Evolutionary conservation across 768 basidiomycete genomes (phyloP), one percentile per base, ranked within the genome.

Genomic region (Porphyrellus cyaneotinctus): DNA sequence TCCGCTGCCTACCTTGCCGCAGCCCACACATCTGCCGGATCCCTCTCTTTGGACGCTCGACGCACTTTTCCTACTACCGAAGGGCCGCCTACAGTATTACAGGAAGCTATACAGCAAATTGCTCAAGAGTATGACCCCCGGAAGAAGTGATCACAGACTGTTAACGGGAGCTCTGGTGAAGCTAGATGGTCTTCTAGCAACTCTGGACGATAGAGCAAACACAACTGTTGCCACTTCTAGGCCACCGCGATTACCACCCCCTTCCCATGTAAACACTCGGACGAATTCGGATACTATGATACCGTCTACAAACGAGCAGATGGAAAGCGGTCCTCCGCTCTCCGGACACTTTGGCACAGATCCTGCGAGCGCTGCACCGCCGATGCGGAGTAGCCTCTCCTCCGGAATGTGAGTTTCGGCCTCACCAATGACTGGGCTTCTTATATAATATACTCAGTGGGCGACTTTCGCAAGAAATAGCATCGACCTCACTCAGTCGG

Each of bases 1-100:
- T 4, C 88, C 84, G 4, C 80, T 82, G 11, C 61, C 73, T 47
- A 65, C 74, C 57, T 60, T 70, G 12, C 62, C 67, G 15, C 66
- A 67, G 41, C 69, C 76, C 13, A 42, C 59, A 5, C 67, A 60
- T 32, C 67, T 74, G 30, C 48, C 67, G 5, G 72, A 77, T 51
- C 63, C 73, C 14, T 70, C 77, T 7, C 44, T 72, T 38, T 97
- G 95, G 91, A 88, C 91, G 0, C 74, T 98, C 14, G 95, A 98
- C 64, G 73, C 81, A 9, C 76, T 98, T 20, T 99, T 99, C 74
- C 72, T 88, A 13, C 78, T 98, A 10, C 97, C 97, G 0, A 87
- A 85, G 63, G 75, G 76, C 14, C 83, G 97, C 38, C 72, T 99
- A 51, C 84, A 84, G 61, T 98, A 99, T 70, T 98, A 97, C 75